These are phyloP conservation scores for Clonostachys rosea DNA, from an alignment of 2,329 filamentous ascomycete species.

Conservation along the genomic window DNA sequence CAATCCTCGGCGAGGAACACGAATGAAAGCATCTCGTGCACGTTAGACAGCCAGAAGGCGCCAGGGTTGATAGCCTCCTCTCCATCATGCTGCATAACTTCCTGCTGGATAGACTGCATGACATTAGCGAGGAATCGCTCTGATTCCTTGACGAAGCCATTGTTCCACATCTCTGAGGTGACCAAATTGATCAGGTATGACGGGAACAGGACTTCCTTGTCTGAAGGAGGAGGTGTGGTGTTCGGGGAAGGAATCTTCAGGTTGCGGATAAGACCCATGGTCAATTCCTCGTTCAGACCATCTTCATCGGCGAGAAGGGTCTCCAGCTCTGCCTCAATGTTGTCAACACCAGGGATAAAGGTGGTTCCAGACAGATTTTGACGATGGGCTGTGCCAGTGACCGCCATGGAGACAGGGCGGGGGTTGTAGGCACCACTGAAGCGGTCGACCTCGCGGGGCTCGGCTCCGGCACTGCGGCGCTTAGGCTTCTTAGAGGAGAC, in stretches of 20 bases:
- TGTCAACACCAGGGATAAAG: slow-evolving; percentile 79
- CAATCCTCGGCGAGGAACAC: slow-evolving; percentile 98
- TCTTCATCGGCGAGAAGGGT: slow-evolving; percentile 92
- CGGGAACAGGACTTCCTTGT: slow-evolving; percentile 98
- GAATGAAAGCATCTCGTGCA: slow-evolving; percentile 99
- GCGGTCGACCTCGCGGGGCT: slow-evolving; percentile 79
- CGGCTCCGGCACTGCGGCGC: slow-evolving; percentile 83
- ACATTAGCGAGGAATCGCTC: slow-evolving; percentile 98
- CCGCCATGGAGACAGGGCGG: slow-evolving; percentile 92
- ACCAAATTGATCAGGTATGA: slow-evolving; percentile 98
- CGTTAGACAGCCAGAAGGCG: slow-evolving; percentile 98
- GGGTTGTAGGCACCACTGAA: slow-evolving; percentile 93
- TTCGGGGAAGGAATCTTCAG: slow-evolving; percentile 91
- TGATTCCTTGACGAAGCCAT: slow-evolving; percentile 98
- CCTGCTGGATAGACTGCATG: slow-evolving; percentile 99
- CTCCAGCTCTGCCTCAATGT: slow-evolving; percentile 92
- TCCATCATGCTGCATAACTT: slow-evolving; percentile 98
- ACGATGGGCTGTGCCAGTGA: slow-evolving; percentile 61
- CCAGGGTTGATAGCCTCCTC: slow-evolving; percentile 97
- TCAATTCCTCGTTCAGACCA: slow-evolving; percentile 93
- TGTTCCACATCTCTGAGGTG: slow-evolving; percentile 99
- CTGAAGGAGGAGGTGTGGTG: slow-evolving; percentile 82
- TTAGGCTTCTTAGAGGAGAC: slow-evolving; percentile 97
- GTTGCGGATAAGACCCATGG: slow-evolving; percentile 91
- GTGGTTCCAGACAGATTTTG: slow-evolving; percentile 71